Conservation (phyloP, 768 basidiomycete species). For the Chalciporus piperatus region DNA sequence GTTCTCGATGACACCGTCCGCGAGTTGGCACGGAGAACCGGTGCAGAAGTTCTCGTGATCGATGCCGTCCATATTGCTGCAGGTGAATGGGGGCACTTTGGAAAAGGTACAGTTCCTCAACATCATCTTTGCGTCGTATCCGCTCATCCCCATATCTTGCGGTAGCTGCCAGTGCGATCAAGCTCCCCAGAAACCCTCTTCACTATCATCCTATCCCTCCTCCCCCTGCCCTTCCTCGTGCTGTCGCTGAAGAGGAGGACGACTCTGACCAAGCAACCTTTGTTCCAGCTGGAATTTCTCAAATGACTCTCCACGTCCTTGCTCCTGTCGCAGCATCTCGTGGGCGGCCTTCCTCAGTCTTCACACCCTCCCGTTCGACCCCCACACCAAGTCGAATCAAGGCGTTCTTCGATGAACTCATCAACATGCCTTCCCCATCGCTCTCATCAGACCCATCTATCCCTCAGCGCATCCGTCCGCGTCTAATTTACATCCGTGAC, state of each 20-base stretch:
- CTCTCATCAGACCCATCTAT: constrained; percentile 25
- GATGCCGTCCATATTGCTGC: constrained; percentile 84
- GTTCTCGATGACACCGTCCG: constrained; percentile 76
- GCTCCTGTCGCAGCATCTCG: constrained; percentile 35
- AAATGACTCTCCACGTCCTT: constrained; percentile 48
- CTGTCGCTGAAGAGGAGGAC: constrained; percentile 39
- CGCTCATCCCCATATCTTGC: constrained; percentile 6
- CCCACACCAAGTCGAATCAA: constrained; percentile 56
- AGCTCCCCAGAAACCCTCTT: constrained; percentile 71
- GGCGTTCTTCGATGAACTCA: constrained; percentile 72
- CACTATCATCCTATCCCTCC: constrained; percentile 49
- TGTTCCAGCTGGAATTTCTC: constrained; percentile 33
- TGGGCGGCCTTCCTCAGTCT: constrained; percentile 30
- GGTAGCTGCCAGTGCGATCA: constrained; percentile 65
- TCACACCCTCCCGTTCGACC: constrained; percentile 40
- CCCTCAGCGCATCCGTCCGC: constrained; percentile 42
- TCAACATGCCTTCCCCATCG: constrained; percentile 53
- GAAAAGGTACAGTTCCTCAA: constrained; percentile 52
- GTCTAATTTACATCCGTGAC: constrained; percentile 83
- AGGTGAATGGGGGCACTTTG: constrained; percentile 85
- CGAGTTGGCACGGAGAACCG: constrained; percentile 69
- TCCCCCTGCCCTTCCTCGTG: constrained; percentile 27
- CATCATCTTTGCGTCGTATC: not conserved
- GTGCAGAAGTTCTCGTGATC: constrained; percentile 79
- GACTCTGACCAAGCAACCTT: constrained; percentile 50